These are phyloP conservation scores for Penicillium atrosanguineum DNA, from an alignment of 495 filamentous ascomycete species.

Conservation along the genomic window DNA sequence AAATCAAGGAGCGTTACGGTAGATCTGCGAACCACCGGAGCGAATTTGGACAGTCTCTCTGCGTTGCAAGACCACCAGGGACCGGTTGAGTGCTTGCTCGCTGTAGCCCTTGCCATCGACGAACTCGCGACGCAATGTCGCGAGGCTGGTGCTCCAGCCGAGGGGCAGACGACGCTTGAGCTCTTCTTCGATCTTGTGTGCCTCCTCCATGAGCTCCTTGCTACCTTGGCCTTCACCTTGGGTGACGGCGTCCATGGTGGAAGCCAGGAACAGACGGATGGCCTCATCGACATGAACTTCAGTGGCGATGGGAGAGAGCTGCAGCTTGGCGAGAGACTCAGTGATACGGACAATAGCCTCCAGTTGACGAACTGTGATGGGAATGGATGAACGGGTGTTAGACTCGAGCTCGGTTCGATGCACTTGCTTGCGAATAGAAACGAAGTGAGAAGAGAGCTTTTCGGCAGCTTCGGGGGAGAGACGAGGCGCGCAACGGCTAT, in stretches of 20 bases:
- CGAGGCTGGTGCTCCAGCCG: conserved; percentile 89
- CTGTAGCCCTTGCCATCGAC: conserved; percentile 83
- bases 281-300: conserved; percentile 96
- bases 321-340: conserved; percentile 89
- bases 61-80: conserved; percentile 80
- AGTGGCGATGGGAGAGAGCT: conserved; percentile 78
- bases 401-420: conserved; percentile 85
- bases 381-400: conserved; percentile 85
- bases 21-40: conserved; percentile 85
- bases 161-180: conserved; percentile 84
- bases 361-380: conserved; percentile 95
- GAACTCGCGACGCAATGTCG: conserved; percentile 83
- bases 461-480: conserved; percentile 91
- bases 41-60: conserved; percentile 90
- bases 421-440: conserved; percentile 91
- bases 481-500: conserved; percentile 84
- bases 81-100: conserved; percentile 80
- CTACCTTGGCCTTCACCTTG: conserved; percentile 79
- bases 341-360: conserved; percentile 97
- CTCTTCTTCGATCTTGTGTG: conserved; percentile 85
- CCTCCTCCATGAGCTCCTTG: conserved; percentile 88
- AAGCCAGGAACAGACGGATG: conserved; percentile 93
- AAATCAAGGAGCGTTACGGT: conserved; percentile 64
- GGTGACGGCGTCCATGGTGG: conserved; percentile 96
- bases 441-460: conserved; percentile 96